Conservation (phyloP, 345 rosid genomes). For the Rhizophora apiculata region DNA sequence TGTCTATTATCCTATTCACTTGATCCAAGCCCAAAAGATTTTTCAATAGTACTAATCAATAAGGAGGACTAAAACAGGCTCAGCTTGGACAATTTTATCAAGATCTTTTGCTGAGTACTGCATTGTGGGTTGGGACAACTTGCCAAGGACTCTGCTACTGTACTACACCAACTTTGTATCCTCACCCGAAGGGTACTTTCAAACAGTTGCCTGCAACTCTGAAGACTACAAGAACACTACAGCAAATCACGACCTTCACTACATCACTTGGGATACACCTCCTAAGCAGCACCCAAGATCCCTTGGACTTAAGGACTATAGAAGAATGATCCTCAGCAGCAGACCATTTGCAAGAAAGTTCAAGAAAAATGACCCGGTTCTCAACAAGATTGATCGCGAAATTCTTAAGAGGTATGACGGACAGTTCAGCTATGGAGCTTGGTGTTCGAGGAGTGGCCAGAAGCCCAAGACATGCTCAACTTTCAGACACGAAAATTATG, state of each 20-base stretch:
- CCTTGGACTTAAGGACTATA: constrained; percentile 57
- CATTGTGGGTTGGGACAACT: constrained; percentile 82
- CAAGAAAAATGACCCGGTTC: constrained; percentile 64
- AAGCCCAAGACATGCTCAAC: constrained; percentile 28
- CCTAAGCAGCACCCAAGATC: constrained; percentile 86
- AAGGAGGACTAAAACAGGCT: constrained; percentile 42
- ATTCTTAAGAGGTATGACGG: constrained; percentile 47
- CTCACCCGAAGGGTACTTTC: constrained; percentile 90
- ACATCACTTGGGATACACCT: constrained; percentile 90
- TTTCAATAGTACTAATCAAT: too few species aligned
- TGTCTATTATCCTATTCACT: too few species aligned
- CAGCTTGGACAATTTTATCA: constrained; percentile 92
- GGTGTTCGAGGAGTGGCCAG: constrained; percentile 42
- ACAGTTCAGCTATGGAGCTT: constrained; percentile 44
- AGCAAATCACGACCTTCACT: constrained; percentile 81
- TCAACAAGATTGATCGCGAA: constrained; percentile 70
- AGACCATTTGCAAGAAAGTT: constrained; percentile 90
- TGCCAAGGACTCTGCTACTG: constrained; percentile 83
- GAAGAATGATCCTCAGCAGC: constrained; percentile 64
- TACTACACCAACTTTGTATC: constrained; percentile 89
- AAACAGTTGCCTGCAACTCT: constrained; percentile 86
- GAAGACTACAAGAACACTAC: constrained; percentile 71
- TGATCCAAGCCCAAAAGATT: too few species aligned
- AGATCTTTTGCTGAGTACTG: constrained; percentile 78
- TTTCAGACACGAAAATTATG: constrained; percentile 31